phyloP scores from a whole-genome alignment of 345 rosid species.

The Citrus inodora region DNA sequence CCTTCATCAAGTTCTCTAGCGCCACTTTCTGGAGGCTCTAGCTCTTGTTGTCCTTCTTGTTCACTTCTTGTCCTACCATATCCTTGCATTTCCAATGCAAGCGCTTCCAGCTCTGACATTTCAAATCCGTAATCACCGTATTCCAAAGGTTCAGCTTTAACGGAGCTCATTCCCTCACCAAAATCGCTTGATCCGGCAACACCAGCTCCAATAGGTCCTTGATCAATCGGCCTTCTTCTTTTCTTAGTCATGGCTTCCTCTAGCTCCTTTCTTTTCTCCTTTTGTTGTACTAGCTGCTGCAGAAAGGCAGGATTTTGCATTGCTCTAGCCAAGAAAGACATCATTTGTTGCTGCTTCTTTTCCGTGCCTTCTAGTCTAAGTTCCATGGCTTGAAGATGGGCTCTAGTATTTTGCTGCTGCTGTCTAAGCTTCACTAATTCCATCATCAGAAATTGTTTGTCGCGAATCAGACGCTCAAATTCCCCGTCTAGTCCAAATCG shows the following conservation, averaged over 20 bases:
- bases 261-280: conserved; percentile 46
- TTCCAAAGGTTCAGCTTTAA: conserved; percentile 55
- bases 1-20: conserved; percentile 48
- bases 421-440: conserved; percentile 69
- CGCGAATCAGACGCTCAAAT: conserved; percentile 50
- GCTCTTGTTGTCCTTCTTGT: conserved; percentile 23
- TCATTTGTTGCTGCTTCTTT: conserved; percentile 80
- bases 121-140: conserved; percentile 27
- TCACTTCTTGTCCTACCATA: conserved; percentile 33
- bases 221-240: conserved; percentile 42
- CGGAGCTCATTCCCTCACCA: conserved; percentile 1
- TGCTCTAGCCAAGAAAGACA: conserved; percentile 74
- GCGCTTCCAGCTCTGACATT: conserved; percentile 76
- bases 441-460: conserved; percentile 51
- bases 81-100: conserved; percentile 89
- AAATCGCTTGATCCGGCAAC: conserved; percentile 18
- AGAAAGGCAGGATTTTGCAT: conserved; percentile 63
- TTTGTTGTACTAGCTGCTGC: conserved; percentile 49
- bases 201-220: neutral
- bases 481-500: conserved; percentile 44
- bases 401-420: conserved; percentile 63
- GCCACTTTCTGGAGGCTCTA: conserved; percentile 18
- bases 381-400: conserved; percentile 60
- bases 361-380: conserved; percentile 65
- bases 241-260: conserved; percentile 51